Evolutionary conservation across 768 basidiomycete genomes (phyloP).

Genomic region (Boletus bicolor): DNA sequence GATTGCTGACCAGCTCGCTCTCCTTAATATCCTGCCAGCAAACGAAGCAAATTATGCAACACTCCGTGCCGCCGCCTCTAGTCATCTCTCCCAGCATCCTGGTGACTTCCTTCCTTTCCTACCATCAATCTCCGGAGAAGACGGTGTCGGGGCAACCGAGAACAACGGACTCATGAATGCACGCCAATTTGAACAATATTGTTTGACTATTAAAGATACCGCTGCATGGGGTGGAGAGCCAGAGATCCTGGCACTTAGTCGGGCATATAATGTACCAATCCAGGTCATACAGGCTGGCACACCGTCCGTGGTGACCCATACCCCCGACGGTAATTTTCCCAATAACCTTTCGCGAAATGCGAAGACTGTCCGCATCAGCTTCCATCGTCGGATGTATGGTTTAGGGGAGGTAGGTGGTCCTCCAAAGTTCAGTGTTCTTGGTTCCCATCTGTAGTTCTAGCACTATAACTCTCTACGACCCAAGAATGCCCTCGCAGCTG

Average conservation of each 20-base stretch:
- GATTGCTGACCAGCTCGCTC: constrained; percentile 82
- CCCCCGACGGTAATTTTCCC: constrained; percentile 43
- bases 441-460: constrained; percentile 38
- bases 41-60: constrained; percentile 56
- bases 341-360: constrained; percentile 29
- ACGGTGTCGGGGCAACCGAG: constrained; percentile 57
- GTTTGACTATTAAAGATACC: constrained; percentile 71
- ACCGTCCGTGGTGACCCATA: constrained; percentile 82
- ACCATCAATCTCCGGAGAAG: constrained; percentile 69
- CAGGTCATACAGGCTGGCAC: constrained; percentile 84
- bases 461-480: constrained; percentile 87
- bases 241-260: constrained; percentile 87
- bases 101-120: constrained; percentile 95
- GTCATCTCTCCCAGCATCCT: constrained; percentile 77
- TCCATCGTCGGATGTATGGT: constrained; percentile 92
- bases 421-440: neutral
- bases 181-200: constrained; percentile 69
- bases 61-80: constrained; percentile 67
- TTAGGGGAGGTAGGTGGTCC: constrained; percentile 78
- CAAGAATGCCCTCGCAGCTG: constrained; percentile 31
- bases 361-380: constrained; percentile 71
- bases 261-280: constrained; percentile 79
- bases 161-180: constrained; percentile 66
- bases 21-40: constrained; percentile 64
- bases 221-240: constrained; percentile 98